These are phyloP conservation scores for Corylus avellana DNA, from an alignment of 306 rosid species.

Conservation along the genomic window DNA sequence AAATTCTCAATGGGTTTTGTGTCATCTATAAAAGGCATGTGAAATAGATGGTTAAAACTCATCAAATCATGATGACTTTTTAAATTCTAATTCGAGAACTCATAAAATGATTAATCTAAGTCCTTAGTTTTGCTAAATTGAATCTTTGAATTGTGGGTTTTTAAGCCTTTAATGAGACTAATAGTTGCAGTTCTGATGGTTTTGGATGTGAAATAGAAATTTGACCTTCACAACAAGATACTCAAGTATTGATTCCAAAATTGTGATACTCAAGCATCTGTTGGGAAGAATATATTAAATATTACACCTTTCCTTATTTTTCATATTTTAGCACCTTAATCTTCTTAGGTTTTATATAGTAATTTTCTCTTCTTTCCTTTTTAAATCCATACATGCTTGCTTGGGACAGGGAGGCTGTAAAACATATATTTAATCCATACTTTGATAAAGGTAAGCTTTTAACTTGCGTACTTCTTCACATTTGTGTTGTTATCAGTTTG, in stretches of 20 bases:
- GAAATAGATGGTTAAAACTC: not conserved
- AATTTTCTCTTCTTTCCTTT: not conserved
- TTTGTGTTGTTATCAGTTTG: not conserved
- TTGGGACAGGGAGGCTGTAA: slow-evolving; percentile 74
- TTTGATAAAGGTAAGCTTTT: slow-evolving; percentile 75
- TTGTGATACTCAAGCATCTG: not conserved
- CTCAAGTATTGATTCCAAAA: too few relatives aligned
- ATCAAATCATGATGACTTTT: not conserved
- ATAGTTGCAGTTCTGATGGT: not conserved
- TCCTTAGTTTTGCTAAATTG: not conserved
- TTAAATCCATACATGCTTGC: slow-evolving; percentile 9
- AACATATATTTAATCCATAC: slow-evolving; percentile 58
- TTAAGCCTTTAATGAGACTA: not conserved
- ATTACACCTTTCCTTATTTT: not conserved
- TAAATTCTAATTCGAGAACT: not conserved
- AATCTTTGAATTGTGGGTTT: not conserved
- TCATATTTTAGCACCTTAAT: not conserved
- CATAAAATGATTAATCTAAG: not conserved
- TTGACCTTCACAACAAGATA: not conserved
- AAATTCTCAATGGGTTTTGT: not conserved
- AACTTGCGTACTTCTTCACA: too few relatives aligned
- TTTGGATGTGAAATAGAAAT: not conserved
- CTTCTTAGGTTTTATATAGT: not conserved
- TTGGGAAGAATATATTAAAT: not conserved
- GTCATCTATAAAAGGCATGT: not conserved